A percentile compares a stretch with the other conserved stretches of the same genome.
Conservation (phyloP, 2,329 filamentous ascomycete genomes). For the Monosporascus sp. region DNA sequence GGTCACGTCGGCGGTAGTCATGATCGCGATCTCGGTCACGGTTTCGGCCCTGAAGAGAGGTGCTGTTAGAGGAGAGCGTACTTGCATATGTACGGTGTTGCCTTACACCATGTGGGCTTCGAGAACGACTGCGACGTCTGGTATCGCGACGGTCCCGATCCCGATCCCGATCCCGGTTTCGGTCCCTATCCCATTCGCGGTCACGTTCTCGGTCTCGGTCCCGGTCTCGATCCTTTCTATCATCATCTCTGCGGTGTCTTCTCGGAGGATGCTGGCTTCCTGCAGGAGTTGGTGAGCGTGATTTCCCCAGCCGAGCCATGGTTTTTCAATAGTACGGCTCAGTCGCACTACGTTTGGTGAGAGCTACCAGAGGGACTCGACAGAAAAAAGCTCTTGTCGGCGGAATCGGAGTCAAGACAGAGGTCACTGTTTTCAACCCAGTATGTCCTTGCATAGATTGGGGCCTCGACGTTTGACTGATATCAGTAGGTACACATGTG, state of each 20-base stretch:
- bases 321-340: conserved; percentile 27
- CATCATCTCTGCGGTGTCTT: conserved; percentile 59
- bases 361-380: conserved; percentile 28
- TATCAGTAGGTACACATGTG: not conserved
- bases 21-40: conserved; percentile 47
- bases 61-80: conserved; percentile 34
- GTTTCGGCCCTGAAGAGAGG: conserved; percentile 48
- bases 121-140: conserved; percentile 51
- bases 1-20: conserved; percentile 63
- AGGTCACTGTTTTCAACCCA: conserved; percentile 10
- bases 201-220: conserved; percentile 38
- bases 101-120: conserved; percentile 58
- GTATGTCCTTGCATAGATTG: conserved; percentile 1
- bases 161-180: conserved; percentile 36
- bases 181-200: not conserved
- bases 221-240: conserved; percentile 49
- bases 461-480: not conserved
- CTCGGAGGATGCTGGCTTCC: conserved; percentile 73
- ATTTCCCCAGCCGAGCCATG: conserved; percentile 62
- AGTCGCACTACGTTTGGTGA: conserved; percentile 30
- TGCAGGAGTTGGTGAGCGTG: conserved; percentile 90
- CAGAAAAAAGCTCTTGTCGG: conserved; percentile 17
- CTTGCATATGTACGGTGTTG: conserved; percentile 12
- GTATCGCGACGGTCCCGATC: conserved; percentile 39
- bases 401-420: conserved; percentile 14